Evolutionary conservation across 495 filamentous ascomycete genomes (phyloP).

Genomic region (Penicillium canescens): DNA sequence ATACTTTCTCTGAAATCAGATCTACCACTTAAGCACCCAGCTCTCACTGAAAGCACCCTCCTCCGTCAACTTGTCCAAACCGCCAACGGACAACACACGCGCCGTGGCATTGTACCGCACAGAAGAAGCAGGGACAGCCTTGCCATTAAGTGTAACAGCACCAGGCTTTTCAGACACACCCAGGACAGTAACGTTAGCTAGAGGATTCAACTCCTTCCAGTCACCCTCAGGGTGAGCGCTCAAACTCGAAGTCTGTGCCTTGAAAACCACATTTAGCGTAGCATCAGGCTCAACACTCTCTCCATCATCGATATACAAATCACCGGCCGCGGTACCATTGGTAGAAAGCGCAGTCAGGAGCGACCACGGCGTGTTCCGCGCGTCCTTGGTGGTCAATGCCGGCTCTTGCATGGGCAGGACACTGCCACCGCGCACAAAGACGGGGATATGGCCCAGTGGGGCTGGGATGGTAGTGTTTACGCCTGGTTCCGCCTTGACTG

Average conservation of each 20-base stretch:
- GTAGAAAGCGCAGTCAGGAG: slow-evolving; percentile 62
- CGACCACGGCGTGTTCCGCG: slow-evolving; percentile 67
- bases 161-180: slow-evolving; percentile 51
- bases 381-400: slow-evolving; percentile 66
- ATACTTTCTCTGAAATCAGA: neutral
- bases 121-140: slow-evolving; percentile 30
- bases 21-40: slow-evolving; percentile 61
- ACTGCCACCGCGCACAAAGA: slow-evolving; percentile 70
- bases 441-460: slow-evolving; percentile 76
- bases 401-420: slow-evolving; percentile 72
- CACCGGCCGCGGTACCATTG: slow-evolving; percentile 60
- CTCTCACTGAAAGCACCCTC: slow-evolving; percentile 56
- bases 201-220: slow-evolving; percentile 59
- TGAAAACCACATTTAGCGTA: slow-evolving; percentile 61
- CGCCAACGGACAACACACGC: slow-evolving; percentile 49
- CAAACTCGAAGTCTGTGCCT: slow-evolving; percentile 44
- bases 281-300: slow-evolving; percentile 62
- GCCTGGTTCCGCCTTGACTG: slow-evolving; percentile 53
- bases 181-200: slow-evolving; percentile 67
- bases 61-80: slow-evolving; percentile 48
- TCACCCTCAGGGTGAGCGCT: slow-evolving; percentile 48
- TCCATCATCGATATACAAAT: slow-evolving; percentile 83
- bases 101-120: slow-evolving; percentile 52
- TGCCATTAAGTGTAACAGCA: slow-evolving; percentile 54
- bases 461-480: slow-evolving; percentile 73